Percentiles rank a stretch among this genome's conserved stretches.
Conservation (phyloP, 352 stramenopile genomes). For the Globisporangium takayamanum region DNA sequence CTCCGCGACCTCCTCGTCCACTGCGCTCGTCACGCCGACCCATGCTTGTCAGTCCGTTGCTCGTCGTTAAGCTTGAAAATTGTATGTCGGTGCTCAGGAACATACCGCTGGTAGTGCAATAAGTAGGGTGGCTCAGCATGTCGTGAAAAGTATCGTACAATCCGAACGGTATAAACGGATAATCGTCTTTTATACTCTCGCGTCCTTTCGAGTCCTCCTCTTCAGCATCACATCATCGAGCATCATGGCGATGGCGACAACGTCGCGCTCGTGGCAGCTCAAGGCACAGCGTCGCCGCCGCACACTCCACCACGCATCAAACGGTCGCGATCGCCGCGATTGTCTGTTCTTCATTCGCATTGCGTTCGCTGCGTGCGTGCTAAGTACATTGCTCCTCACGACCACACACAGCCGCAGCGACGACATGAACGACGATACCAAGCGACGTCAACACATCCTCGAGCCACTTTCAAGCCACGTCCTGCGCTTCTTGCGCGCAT, state of each 20-base stretch:
- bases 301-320: neutral
- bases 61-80: too few relatives aligned
- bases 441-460: neutral
- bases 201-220: neutral
- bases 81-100: too few relatives aligned
- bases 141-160: too few relatives aligned
- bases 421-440: neutral
- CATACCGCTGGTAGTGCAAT: neutral
- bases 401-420: neutral
- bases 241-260: neutral
- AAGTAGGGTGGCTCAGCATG: too few relatives aligned
- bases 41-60: neutral
- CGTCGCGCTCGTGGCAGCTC: slow-evolving; percentile 1
- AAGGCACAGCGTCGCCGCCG: slow-evolving; percentile 7
- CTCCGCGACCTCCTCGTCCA: neutral
- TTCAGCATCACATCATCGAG: neutral
- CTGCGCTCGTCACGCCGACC: neutral
- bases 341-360: slow-evolving; percentile 1
- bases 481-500: slow-evolving; percentile 5
- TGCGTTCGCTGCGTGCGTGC: neutral
- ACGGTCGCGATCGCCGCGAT: neutral
- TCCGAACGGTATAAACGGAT: too few relatives aligned
- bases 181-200: too few relatives aligned
- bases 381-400: neutral
- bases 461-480: neutral